phyloP scores from a whole-genome alignment of 1,284 basidiomycete species.

The Pseudomicrostroma phylloplanum region DNA sequence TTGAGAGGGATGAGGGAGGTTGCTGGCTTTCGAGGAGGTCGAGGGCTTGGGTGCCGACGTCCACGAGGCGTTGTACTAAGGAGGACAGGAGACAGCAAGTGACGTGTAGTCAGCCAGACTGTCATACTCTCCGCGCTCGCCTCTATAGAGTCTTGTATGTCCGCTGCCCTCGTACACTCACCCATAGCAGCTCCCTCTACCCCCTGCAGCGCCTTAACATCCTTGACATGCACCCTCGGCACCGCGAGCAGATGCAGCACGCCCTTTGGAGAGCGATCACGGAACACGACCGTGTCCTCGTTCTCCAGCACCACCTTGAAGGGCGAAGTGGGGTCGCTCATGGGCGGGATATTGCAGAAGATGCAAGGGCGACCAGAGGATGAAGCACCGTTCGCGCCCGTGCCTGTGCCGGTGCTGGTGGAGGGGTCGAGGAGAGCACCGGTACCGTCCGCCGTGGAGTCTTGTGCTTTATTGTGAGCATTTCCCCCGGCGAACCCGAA shows the following conservation, averaged over 20 bases:
- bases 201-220: conserved; percentile 55
- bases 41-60: conserved; percentile 59
- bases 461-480: no score
- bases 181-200: conserved; percentile 52
- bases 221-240: conserved; percentile 58
- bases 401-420: no score
- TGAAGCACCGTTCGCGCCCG: no score
- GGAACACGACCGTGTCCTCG: conserved; percentile 56
- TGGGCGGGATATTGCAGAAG: no score
- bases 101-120: neutral
- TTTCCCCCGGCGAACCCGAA: no score
- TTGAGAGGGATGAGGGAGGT: neutral
- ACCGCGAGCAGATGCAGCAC: conserved; percentile 62
- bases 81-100: conserved; percentile 55
- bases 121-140: no score
- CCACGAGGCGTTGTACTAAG: conserved; percentile 56
- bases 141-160: neutral
- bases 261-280: conserved; percentile 62
- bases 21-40: conserved; percentile 40
- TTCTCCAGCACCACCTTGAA: no score
- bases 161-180: neutral
- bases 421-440: no score
- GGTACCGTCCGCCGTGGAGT: no score
- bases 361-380: no score
- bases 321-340: no score